Conservation (phyloP, 108 stramenopile species). For the Fragilariopsis cylindrus region DNA sequence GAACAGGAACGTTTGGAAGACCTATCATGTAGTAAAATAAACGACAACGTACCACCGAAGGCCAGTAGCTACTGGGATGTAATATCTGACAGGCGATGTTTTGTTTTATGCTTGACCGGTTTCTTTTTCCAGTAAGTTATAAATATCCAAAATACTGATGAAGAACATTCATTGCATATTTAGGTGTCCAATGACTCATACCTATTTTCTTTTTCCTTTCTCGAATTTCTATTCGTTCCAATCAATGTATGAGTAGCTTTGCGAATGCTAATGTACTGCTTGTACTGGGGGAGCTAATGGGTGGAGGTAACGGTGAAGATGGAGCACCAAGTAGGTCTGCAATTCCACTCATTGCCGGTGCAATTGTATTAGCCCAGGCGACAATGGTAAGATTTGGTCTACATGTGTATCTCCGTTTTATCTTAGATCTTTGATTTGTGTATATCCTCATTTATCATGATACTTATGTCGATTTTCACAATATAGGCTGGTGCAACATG, state of each 20-base stretch:
- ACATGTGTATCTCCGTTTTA: too few species aligned
- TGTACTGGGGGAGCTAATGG: constrained; percentile 88
- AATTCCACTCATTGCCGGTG: constrained; percentile 86
- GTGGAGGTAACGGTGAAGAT: constrained; percentile 77
- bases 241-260: constrained; percentile 38
- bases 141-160: neutral
- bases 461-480: neutral
- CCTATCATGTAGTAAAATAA: too few species aligned
- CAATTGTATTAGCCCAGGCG: constrained; percentile 79
- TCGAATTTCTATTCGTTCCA: neutral
- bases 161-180: neutral
- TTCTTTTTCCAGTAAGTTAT: constrained; percentile 77
- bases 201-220: neutral
- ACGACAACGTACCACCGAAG: constrained; percentile 2
- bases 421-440: neutral
- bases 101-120: constrained; percentile 77
- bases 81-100: constrained; percentile 64
- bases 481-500: constrained; percentile 56
- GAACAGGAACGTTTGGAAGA: neutral
- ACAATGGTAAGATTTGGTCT: constrained; percentile 54
- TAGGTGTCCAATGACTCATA: neutral
- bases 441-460: neutral
- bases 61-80: constrained; percentile 71
- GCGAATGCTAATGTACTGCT: constrained; percentile 89
- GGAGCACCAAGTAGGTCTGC: constrained; percentile 65